Evolutionary conservation across 208 protist species (phyloP), one percentile per base, ranked within the genome.

Genomic region (Leptomonas seymouri): DNA sequence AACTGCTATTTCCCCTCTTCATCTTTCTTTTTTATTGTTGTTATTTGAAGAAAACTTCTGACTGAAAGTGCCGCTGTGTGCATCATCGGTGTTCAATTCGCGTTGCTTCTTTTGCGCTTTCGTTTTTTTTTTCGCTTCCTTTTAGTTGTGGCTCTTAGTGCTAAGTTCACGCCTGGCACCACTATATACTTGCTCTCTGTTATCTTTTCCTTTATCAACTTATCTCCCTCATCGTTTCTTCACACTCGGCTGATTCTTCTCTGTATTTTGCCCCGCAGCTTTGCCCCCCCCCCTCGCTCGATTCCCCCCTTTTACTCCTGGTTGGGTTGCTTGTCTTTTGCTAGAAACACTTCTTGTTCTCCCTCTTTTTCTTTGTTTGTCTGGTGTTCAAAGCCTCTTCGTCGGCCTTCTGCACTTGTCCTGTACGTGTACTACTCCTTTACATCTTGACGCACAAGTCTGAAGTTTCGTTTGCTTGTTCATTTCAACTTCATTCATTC

Each of bases 401-500:
- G 4, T 45, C 7, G 39, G 39, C 7, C 39, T 44, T 44, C 14
- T 44, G 11, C 39, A 44, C 39, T 44, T 44, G 7, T 44, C 7
- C 23, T 62, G 45, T 57, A 50, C 28, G 31, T 65, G 56, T 67
- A 57, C 63, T 60, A 42, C 28, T 53, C 28, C 55, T 57, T 20
- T 31, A 31, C 16, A n/a, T n/a, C n/a, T n/a, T n/a, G n/a, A n/a
- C n/a, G n/a, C n/a, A n/a, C n/a, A n/a, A n/a, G n/a, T n/a, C n/a
- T n/a, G n/a, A n/a, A n/a, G n/a, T n/a, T n/a, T n/a, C n/a, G n/a
- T n/a, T n/a, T 53, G 34, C 30, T 67, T 58, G 0, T 46, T 46
- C 1, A 3, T 44, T 60, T 46, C 39, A 16, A 12, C 28, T 5
- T 31, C 14, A 20, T 30, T 62, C 31, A 30, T 69, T 53, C 72